phyloP scores from a whole-genome alignment of 257 asterid species.

The Rhazya stricta region DNA sequence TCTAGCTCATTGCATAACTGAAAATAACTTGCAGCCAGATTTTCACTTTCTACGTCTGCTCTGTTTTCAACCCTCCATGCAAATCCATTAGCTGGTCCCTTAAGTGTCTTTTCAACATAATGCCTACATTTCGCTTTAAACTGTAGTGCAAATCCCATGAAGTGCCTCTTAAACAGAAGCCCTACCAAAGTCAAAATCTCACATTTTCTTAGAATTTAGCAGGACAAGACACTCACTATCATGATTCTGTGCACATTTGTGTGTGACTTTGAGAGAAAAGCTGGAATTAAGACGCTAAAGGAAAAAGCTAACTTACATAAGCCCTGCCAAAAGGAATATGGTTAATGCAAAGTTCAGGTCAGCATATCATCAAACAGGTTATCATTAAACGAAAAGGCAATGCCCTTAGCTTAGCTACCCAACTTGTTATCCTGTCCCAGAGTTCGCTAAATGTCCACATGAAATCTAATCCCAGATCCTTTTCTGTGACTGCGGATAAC shows the following conservation, averaged over 20 bases:
- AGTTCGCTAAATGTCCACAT: conserved; percentile 27
- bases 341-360: neutral
- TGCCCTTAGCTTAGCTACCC: conserved; percentile 10
- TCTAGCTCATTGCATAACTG: neutral
- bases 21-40: neutral
- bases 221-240: conserved; percentile 7
- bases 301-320: neutral
- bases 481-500: conserved; percentile 23
- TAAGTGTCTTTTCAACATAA: neutral
- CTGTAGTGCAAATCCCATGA: neutral
- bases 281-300: neutral
- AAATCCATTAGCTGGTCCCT: neutral
- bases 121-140: neutral
- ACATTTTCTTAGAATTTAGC: neutral
- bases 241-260: neutral
- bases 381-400: conserved; percentile 4
- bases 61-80: conserved; percentile 1
- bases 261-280: neutral
- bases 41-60: neutral
- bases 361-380: conserved; percentile 8
- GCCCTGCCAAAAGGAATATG: neutral
- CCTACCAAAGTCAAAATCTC: neutral
- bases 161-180: neutral
- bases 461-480: conserved; percentile 30
- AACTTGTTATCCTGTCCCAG: conserved; percentile 30